A percentile compares a stretch with the other conserved stretches of the same genome.
phyloP scores from a whole-genome alignment of 305 asterid genomes.

The Fraxinus sp. region DNA sequence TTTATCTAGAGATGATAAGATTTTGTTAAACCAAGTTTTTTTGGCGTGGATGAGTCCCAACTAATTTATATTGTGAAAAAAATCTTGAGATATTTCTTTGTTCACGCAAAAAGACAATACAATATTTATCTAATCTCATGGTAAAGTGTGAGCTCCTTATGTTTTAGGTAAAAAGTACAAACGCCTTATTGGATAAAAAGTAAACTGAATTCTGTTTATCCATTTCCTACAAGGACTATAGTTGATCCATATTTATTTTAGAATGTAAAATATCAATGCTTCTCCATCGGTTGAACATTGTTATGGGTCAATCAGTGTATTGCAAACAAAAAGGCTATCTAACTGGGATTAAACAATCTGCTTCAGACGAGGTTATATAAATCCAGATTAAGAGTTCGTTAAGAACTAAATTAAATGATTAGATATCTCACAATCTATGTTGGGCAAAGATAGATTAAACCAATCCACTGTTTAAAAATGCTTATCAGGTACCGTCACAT shows the following conservation, averaged over 20 bases:
- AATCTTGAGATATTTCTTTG: neutral
- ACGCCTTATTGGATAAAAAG: neutral
- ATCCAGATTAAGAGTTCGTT: neutral
- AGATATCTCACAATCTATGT: neutral
- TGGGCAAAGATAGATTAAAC: neutral
- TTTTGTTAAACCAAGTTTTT: neutral
- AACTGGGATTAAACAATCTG: neutral
- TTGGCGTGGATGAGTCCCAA: neutral
- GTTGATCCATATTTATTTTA: neutral
- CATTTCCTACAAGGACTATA: neutral
- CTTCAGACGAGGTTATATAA: neutral
- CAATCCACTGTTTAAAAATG: neutral
- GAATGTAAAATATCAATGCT: neutral
- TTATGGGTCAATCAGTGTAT: neutral
- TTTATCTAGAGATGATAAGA: neutral
- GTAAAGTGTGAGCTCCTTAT: neutral
- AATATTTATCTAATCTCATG: neutral
- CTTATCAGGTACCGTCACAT: neutral
- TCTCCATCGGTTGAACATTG: neutral
- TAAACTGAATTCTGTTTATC: neutral
- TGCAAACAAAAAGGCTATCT: neutral
- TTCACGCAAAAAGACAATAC: neutral
- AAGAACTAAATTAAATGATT: neutral
- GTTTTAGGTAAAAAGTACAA: neutral
- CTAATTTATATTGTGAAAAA: neutral